Evolutionary conservation across 1,139 yeast genomes (phyloP).

Genomic region (Groenewaldozyma auringiensis): DNA sequence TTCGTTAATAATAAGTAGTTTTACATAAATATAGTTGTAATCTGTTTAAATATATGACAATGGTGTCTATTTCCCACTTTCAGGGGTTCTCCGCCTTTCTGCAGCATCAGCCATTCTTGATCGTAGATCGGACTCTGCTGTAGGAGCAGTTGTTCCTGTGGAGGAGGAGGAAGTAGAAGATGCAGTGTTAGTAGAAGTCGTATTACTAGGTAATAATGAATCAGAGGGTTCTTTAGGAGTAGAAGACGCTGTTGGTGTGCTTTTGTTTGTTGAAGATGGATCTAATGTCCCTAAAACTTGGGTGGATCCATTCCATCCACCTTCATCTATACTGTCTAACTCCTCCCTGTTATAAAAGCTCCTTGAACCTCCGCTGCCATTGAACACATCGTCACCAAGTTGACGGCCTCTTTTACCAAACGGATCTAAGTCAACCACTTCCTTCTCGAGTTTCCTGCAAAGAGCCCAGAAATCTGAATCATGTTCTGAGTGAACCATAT

Average conservation of each 20-base stretch:
- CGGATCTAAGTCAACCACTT: constrained; percentile 31
- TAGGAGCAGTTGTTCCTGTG: neutral
- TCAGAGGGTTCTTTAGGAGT: neutral
- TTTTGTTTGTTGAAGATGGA: neutral
- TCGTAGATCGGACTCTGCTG: neutral
- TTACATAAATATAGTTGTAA: too few species aligned
- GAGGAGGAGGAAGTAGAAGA: neutral
- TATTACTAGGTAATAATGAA: neutral
- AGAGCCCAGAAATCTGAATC: constrained; percentile 34
- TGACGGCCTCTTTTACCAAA: constrained; percentile 20
- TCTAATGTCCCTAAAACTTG: constrained; percentile 16
- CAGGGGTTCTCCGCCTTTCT: constrained; percentile 1
- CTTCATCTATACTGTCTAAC: constrained; percentile 20
- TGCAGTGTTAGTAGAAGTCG: too few species aligned
- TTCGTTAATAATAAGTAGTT: too few species aligned
- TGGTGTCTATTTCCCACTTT: neutral
- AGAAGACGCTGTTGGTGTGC: neutral
- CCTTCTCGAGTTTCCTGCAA: constrained; percentile 29
- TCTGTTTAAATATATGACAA: too few species aligned
- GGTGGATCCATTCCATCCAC: constrained; percentile 25
- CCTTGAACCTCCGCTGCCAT: constrained; percentile 18
- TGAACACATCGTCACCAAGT: constrained; percentile 19
- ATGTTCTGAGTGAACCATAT: constrained; percentile 33
- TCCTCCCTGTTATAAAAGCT: constrained; percentile 13
- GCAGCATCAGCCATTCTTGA: constrained; percentile 5